Conservation (phyloP, 2,329 filamentous ascomycete species). For the Coniella lustricola region DNA sequence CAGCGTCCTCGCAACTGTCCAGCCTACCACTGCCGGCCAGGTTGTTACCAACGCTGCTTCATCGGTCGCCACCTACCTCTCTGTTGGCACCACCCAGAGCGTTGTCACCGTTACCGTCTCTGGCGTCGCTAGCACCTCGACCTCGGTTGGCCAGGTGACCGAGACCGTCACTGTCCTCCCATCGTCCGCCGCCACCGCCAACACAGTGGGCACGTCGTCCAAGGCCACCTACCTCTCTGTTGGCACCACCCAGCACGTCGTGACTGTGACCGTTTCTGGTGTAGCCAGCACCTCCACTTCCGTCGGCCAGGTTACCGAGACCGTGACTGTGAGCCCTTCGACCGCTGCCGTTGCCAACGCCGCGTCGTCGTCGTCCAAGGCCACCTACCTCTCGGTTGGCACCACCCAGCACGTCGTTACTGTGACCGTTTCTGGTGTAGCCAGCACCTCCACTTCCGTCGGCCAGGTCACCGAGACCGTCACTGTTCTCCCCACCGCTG, state of each 20-base stretch:
- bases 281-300: slow-evolving; percentile 2
- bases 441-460: background rate
- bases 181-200: background rate
- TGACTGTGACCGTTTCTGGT: slow-evolving; percentile 5
- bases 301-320: slow-evolving; percentile 1
- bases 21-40: slow-evolving; percentile 1
- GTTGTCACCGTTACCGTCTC: slow-evolving; percentile 6
- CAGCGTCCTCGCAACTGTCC: slow-evolving; percentile 1
- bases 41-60: slow-evolving; percentile 1
- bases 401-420: slow-evolving; percentile 1
- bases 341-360: background rate
- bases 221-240: slow-evolving; percentile 1
- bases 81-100: slow-evolving; percentile 1
- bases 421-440: slow-evolving; percentile 4
- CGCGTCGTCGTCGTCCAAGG: background rate
- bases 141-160: slow-evolving; percentile 1
- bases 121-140: background rate
- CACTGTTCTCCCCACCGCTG: background rate
- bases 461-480: slow-evolving; percentile 5
- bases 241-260: background rate
- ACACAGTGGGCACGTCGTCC: background rate
- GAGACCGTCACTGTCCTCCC: background rate
- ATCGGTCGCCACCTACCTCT: background rate
- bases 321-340: background rate
- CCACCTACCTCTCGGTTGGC: slow-evolving; percentile 1